Base-by-base conservation (phyloP, 129 eudicot species). In the Smallanthus sonchifolius region DNA sequence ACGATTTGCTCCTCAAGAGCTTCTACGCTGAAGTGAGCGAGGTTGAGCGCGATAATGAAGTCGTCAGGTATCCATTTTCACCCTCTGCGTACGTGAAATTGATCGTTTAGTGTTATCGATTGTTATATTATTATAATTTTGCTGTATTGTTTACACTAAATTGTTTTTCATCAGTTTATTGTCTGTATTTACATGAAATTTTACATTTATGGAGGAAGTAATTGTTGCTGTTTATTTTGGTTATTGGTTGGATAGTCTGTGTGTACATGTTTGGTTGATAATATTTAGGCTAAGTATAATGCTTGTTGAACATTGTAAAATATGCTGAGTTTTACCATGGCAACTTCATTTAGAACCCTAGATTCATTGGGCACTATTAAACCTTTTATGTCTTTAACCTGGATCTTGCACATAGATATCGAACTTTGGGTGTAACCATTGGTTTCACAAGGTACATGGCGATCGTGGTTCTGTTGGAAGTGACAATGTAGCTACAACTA, bases 11-110 rank as follows among this genome's bases (percentile, higher is more conserved):
- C 6, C 93, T 94, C 65, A 91, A 91, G 79, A 72, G 70, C 70
- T 94, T 94, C 87, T 91, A 79, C 69, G 89, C 96, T 44, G 99
- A 94, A 82, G 93, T 94, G 48, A 82, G 98, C 84, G 97, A 91
- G 79, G 97, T 87, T 87, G 99, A 94, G 77, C 90, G 99, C 59
- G 99, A 94, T 48, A 94, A 94, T 78, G 99, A 94, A 91, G 99
- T 94, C 74, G 38, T 30, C 51, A 91, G 99, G 98, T 90, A 66
- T 48, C 32, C 20, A 0, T 51, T 47, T 52, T 30, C 28, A 10
- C 34, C 67, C 17, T 13, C 6, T 7, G 24, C 10, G 15, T 45
- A 19, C 44, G 6, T 19, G n/a, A n/a, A n/a, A n/a, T n/a, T n/a
- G n/a, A n/a, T n/a, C n/a, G n/a, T n/a, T n/a, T n/a, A n/a, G n/a